Conservation (phyloP, 768 basidiomycete species). For the Clathrus columnatus region DNA sequence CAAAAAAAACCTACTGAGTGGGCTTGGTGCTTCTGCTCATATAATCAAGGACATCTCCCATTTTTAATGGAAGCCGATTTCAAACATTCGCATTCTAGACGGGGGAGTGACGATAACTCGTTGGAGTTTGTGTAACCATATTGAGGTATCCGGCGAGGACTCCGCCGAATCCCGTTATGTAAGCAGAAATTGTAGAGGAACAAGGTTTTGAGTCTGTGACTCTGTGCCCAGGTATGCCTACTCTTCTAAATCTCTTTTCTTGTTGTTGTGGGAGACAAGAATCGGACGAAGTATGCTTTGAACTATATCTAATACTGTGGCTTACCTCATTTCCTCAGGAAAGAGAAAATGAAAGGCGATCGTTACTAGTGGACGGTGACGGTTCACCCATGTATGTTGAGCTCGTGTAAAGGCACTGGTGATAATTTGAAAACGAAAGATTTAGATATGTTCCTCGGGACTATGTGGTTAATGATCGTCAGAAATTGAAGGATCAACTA, state of each 20-base stretch:
- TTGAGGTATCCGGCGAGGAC: not conserved
- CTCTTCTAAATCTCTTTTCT: not conserved
- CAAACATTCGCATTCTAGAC: not conserved
- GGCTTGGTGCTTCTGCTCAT: not conserved
- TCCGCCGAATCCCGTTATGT: no score
- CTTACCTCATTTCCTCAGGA: not conserved
- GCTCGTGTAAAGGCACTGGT: not conserved
- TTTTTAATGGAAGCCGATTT: not conserved
- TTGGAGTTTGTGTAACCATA: not conserved
- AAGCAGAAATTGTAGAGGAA: no score
- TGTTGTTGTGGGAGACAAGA: not conserved
- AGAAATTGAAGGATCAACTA: constrained; percentile 6
- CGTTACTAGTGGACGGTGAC: not conserved
- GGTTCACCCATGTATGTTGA: not conserved
- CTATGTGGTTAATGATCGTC: not conserved
- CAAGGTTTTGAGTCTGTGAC: not conserved
- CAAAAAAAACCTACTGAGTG: not conserved
- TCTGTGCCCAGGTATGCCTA: not conserved
- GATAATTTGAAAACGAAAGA: not conserved
- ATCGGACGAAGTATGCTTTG: not conserved
- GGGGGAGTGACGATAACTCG: not conserved
- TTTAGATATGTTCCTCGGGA: constrained; percentile 5
- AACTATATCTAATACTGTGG: not conserved
- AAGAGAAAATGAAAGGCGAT: not conserved
- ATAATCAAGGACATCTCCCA: not conserved